Base-by-base conservation (phyloP, 139 green algal species). In the Chlorella sorokiniana region DNA sequence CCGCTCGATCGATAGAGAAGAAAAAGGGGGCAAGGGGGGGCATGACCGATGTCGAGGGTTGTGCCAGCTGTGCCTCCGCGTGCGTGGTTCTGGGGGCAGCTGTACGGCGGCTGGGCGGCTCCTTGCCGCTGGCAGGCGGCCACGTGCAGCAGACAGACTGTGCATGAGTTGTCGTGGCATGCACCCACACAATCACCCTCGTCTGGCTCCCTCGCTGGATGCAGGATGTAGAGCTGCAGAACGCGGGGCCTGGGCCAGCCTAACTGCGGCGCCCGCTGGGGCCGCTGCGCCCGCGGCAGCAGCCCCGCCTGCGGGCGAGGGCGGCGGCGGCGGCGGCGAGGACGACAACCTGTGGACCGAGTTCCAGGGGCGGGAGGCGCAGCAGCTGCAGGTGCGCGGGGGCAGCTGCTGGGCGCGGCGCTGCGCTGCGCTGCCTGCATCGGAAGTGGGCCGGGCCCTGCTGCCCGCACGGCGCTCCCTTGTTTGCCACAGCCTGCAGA, bases 311-410 rank as follows among this genome's bases (percentile, higher is more conserved):
- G 76, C 77, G 22, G 64, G 38, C 63, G 65, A 51, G 51, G 38
- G 11, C 52, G 64, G 27, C 69, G 74, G 31, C 25, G 64, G 25
- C 44, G 61, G 61, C 16, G 78, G 52, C 5, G 78, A 90, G 69
- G 80, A 87, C 23, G 86, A 90, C 69, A 78, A 86, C 35, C 64
- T 90, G 68, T 90, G 86, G 86, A 78, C 71, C 11, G 84, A 90
- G 80, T 90, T 90, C 76, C 69, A 89, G 83, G 81, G 75, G 11
- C 70, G 81, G 11, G 86, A 89, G 79, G 56, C 77, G 52, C 64
- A 85, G 61, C 75, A 89, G 86, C 71, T 82, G 78, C 70, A 79
- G 78, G 72, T 65, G 64, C 23, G 54, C 14, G 38, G 25, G 18
- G 25, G 18, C 5, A 5, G 63, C 18, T 33, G 10, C 29, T n/a